Conservation (phyloP, 192 early-diverging fungal species). For the Linnemannia hyalina region DNA sequence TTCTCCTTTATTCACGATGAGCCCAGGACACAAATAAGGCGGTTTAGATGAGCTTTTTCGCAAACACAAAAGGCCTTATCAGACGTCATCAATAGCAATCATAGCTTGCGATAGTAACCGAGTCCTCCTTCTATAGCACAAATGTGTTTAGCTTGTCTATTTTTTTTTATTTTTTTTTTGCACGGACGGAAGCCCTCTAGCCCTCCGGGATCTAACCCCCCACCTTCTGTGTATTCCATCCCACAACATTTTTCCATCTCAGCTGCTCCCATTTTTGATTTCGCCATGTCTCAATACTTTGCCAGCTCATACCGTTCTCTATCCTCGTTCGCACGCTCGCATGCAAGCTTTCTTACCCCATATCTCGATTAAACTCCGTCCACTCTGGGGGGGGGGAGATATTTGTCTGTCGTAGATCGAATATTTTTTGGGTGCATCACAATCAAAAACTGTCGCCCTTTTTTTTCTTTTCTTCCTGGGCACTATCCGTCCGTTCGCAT, state of each 20-base stretch:
- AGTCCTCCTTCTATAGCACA: too few species aligned
- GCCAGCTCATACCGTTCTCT: too few species aligned
- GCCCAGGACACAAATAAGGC: not conserved
- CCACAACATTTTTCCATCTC: too few species aligned
- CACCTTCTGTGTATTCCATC: too few species aligned
- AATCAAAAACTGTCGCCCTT: not conserved
- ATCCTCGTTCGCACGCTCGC: not conserved
- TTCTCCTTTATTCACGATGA: not conserved
- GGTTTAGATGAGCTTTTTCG: slow-evolving; percentile 1
- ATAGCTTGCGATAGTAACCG: not conserved
- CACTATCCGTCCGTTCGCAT: not conserved
- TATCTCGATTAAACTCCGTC: not conserved
- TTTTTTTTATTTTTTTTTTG: not conserved
- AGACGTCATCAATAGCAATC: not conserved
- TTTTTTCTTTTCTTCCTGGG: not conserved
- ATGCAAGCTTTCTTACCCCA: not conserved
- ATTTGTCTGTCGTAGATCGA: not conserved
- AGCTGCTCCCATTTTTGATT: too few species aligned
- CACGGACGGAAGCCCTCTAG: not conserved
- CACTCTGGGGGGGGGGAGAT: not conserved
- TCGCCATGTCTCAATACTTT: too few species aligned
- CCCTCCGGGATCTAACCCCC: not conserved
- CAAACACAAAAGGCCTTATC: not conserved
- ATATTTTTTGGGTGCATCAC: not conserved
- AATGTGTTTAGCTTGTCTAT: slow-evolving; percentile 6